These are phyloP conservation scores for Cutaneotrichosporon dermatis DNA, from an alignment of 1,284 basidiomycete genomes.

Conservation along the genomic window DNA sequence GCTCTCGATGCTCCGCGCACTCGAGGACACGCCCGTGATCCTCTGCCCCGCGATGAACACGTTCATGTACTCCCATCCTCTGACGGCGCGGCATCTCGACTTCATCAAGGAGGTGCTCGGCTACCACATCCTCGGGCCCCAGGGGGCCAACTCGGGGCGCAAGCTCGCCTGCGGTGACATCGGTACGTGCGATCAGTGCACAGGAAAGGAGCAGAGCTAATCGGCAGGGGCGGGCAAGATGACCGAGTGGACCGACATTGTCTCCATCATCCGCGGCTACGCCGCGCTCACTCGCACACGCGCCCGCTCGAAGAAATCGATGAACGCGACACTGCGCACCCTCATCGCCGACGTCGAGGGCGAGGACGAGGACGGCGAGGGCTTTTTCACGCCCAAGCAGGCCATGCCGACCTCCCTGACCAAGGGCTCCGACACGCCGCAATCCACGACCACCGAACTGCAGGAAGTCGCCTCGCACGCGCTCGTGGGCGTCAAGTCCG, in stretches of 20 bases:
- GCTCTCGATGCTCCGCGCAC: slow-evolving; percentile 86
- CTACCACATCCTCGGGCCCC: slow-evolving; percentile 77
- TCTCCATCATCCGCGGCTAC: slow-evolving; percentile 35
- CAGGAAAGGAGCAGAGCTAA: not conserved
- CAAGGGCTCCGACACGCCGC: not conserved
- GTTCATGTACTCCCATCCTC: slow-evolving; percentile 91
- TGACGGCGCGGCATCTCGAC: slow-evolving; percentile 76
- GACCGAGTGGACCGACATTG: slow-evolving; percentile 72
- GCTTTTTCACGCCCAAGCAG: not conserved
- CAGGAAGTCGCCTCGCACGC: not conserved
- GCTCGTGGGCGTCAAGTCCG: not conserved
- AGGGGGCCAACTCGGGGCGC: slow-evolving; percentile 28
- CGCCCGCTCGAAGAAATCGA: not conserved
- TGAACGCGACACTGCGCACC: slow-evolving; percentile 1
- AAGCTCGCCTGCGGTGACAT: slow-evolving; percentile 85
- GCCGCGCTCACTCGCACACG: slow-evolving; percentile 13
- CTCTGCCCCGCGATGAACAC: slow-evolving; percentile 99
- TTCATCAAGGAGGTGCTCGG: slow-evolving; percentile 67
- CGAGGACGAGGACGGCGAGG: not conserved
- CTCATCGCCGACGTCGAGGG: not conserved
- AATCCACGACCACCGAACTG: no score
- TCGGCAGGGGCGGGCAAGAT: slow-evolving; percentile 75
- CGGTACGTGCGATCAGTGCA: slow-evolving; percentile 53
- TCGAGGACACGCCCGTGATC: slow-evolving; percentile 73
- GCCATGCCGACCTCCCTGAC: not conserved